Percentiles rank a stretch among this genome's conserved stretches.
phyloP scores from a whole-genome alignment of 1,139 yeast genomes.

The Zygosaccharomyces sapae region DNA sequence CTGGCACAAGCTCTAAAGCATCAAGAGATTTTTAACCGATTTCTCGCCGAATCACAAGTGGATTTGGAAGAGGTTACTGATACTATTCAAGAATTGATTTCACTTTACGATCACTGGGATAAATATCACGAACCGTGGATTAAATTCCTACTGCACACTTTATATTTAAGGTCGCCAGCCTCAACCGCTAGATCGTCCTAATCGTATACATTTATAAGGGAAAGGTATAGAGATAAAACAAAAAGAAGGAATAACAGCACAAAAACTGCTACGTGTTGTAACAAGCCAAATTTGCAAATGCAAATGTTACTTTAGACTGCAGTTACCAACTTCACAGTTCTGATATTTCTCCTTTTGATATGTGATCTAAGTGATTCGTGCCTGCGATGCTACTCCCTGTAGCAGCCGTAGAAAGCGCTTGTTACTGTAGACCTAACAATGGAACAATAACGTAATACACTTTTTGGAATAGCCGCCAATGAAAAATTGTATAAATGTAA shows the following conservation, averaged over 20 bases:
- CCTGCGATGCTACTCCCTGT: no score
- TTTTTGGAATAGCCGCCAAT: no score
- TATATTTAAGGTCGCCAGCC: slow-evolving; percentile 27
- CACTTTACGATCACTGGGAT: slow-evolving; percentile 81
- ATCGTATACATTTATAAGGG: background rate
- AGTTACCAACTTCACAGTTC: no score
- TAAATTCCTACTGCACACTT: slow-evolving; percentile 33
- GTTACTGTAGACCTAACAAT: no score
- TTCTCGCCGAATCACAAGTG: slow-evolving; percentile 70
- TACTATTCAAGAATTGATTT: slow-evolving; percentile 75
- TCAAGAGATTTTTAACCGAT: slow-evolving; percentile 48
- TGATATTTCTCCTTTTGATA: no score
- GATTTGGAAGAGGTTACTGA: slow-evolving; percentile 73
- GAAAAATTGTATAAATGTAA: no score
- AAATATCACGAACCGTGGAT: slow-evolving; percentile 61
- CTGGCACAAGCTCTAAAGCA: slow-evolving; percentile 11
- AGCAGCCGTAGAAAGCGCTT: no score
- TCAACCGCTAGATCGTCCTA: slow-evolving; percentile 3
- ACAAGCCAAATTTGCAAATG: no score
- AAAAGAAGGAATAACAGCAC: background rate
- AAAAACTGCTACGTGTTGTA: no score
- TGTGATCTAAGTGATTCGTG: no score
- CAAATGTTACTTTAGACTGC: no score
- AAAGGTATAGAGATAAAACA: background rate
- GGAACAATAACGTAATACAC: no score